Evolutionary conservation across 306 rosid genomes (phyloP).

Genomic region (Inga laurina): DNA sequence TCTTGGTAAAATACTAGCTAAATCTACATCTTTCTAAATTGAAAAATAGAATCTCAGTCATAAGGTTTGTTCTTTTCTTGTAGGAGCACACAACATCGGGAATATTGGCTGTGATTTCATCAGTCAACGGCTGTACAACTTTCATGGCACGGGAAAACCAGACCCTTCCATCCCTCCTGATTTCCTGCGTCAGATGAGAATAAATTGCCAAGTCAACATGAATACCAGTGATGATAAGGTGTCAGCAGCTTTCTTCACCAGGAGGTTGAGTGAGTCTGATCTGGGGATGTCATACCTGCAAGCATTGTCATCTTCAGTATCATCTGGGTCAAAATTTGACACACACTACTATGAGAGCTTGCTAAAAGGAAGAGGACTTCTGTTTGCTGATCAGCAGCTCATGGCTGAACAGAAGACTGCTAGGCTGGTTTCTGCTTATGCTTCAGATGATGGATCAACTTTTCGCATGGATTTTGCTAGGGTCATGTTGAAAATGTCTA

Average conservation of each 20-base stretch:
- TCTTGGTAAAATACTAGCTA: slow-evolving; percentile 49
- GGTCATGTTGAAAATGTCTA: slow-evolving; percentile 75
- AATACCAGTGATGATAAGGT: slow-evolving; percentile 22
- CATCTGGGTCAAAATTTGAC: slow-evolving; percentile 64
- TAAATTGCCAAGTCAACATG: slow-evolving; percentile 40
- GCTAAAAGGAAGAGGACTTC: slow-evolving; percentile 75
- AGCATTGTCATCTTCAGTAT: slow-evolving; percentile 49
- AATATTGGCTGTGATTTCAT: slow-evolving; percentile 75
- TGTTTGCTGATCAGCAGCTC: slow-evolving; percentile 83
- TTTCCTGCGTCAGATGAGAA: slow-evolving; percentile 59
- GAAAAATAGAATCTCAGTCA: slow-evolving; percentile 1
- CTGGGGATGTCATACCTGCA: slow-evolving; percentile 45
- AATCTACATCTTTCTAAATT: not conserved
- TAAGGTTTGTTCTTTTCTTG: slow-evolving; percentile 21
- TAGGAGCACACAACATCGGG: slow-evolving; percentile 90
- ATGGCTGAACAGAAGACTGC: slow-evolving; percentile 69
- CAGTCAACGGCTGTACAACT: slow-evolving; percentile 60
- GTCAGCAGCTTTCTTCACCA: slow-evolving; percentile 25
- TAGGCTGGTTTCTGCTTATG: slow-evolving; percentile 64
- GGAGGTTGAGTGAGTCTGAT: slow-evolving; percentile 35
- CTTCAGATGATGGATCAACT: slow-evolving; percentile 75
- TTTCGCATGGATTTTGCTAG: slow-evolving; percentile 76
- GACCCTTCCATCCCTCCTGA: slow-evolving; percentile 66
- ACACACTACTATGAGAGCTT: slow-evolving; percentile 67
- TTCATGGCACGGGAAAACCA: slow-evolving; percentile 65